Evolutionary conservation across 1,139 yeast species (phyloP).

Genomic region (Taiozyma sp.): DNA sequence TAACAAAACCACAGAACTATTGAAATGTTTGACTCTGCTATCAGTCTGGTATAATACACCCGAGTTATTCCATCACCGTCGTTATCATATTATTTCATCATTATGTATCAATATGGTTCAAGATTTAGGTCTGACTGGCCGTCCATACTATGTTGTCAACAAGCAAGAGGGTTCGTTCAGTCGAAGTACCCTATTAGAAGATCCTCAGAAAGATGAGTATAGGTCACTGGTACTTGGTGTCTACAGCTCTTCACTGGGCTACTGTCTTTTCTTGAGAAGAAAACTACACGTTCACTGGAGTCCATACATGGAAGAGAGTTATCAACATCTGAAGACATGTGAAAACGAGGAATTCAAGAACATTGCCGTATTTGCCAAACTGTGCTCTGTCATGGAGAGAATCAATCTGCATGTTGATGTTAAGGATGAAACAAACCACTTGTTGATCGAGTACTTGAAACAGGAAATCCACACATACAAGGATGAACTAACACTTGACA

Average conservation of each 20-base stretch:
- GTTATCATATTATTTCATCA: slow-evolving; percentile 66
- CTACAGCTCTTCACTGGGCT: slow-evolving; percentile 48
- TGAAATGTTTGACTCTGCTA: slow-evolving; percentile 56
- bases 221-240: slow-evolving; percentile 42
- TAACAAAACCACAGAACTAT: slow-evolving; percentile 63
- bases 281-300: slow-evolving; percentile 48
- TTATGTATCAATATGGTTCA: slow-evolving; percentile 67
- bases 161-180: slow-evolving; percentile 35
- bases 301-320: slow-evolving; percentile 53
- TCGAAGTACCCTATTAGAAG: slow-evolving; percentile 25
- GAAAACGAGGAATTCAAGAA: slow-evolving; percentile 29
- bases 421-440: slow-evolving; percentile 30
- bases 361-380: slow-evolving; percentile 55
- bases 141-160: slow-evolving; percentile 38
- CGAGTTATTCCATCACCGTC: slow-evolving; percentile 72
- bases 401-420: slow-evolving; percentile 50
- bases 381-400: slow-evolving; percentile 59
- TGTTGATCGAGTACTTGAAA: slow-evolving; percentile 38
- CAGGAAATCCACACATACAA: slow-evolving; percentile 34
- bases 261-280: slow-evolving; percentile 49
- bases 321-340: slow-evolving; percentile 40
- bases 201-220: slow-evolving; percentile 33
- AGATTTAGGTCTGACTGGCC: slow-evolving; percentile 70
- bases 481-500: slow-evolving; percentile 14
- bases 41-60: slow-evolving; percentile 83